Evolutionary conservation across 73 alveolate genomes (phyloP), one percentile per base, ranked within the genome.

Genomic region (Paramecium octaurelia): DNA sequence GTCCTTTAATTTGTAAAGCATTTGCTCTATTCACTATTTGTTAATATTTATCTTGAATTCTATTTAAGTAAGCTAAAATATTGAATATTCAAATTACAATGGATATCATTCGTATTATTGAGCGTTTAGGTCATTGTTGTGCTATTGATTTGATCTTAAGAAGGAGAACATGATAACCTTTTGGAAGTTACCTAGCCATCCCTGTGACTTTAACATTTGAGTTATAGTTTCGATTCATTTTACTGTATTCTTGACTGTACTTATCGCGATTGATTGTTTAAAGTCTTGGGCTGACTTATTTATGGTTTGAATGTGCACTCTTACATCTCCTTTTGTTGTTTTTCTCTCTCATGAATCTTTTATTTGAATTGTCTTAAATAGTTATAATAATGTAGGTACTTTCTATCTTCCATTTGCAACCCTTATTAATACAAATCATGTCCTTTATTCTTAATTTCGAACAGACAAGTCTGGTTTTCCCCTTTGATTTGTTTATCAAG

Each of bases 341-440:
- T 64, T 64, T 64, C 84, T 27, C 84, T 64, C 9, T 64, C 84
- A 24, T 64, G 46, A 2, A 64, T 27, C 46, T 64, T 64, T 34
- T 64, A 27, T 64, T 64, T 64, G 31, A 64, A 64, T 64, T 64
- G 27, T 34, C 84, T 64, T 54, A 64, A 24, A 64, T 27, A 12
- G 12, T 23, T 64, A 64, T 14, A 12, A 29, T n/a, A n/a, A 14
- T 64, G 16, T 54, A 54, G 31, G 6, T 64, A 64, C 84, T 64
- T 64, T 11, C 84, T 64, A 64, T 64, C 84, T 18, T 64, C 84
- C 84, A 64, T 27, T 64, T 23, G 3, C 24, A 64, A 64, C 29
- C 84, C 84, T 34, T 64, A 27, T 64, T 64, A 24, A 64, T 64
- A 64, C 27, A 64, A 64, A 31, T 64, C 84, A 64, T 64, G 84